A percentile compares a stretch with the other conserved stretches of the same genome.
Evolutionary conservation across 805 yeast genomes (phyloP).

Genomic region (Candida sithepensis): DNA sequence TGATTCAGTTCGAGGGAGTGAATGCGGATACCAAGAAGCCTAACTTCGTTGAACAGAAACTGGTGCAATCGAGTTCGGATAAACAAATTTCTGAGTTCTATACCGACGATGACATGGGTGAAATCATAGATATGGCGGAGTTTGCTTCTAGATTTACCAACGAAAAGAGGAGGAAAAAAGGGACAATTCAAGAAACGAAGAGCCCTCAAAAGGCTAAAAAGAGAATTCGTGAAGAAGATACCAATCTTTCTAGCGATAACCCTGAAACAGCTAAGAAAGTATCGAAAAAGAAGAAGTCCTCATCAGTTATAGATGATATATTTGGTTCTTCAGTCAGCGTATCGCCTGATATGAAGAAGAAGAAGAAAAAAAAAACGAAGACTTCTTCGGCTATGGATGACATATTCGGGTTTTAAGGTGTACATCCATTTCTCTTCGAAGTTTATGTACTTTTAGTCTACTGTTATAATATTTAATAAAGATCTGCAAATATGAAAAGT

Average conservation of each 20-base stretch:
- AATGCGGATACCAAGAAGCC: background rate
- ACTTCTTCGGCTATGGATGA: constrained; percentile 63
- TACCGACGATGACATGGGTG: constrained; percentile 2
- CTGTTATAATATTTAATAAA: background rate
- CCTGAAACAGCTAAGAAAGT: background rate
- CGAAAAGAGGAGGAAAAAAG: background rate
- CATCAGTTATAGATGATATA: constrained; percentile 4
- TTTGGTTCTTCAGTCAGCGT: background rate
- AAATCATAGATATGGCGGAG: constrained; percentile 7
- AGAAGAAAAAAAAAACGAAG: constrained; percentile 43
- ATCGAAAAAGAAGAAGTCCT: background rate
- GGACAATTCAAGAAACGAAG: no score
- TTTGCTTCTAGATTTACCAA: background rate
- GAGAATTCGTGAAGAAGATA: background rate
- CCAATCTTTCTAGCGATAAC: background rate
- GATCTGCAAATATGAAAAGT: background rate
- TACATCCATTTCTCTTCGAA: background rate
- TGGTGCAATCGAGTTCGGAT: background rate
- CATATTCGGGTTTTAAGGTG: constrained; percentile 53
- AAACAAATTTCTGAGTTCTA: constrained; percentile 7
- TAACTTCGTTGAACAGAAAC: background rate
- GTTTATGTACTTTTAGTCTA: background rate
- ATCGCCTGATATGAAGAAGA: constrained; percentile 8
- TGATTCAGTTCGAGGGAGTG: constrained; percentile 21
- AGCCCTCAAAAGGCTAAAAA: background rate